A percentile compares a stretch with the other conserved stretches of the same genome.
These are phyloP conservation scores for Quercus rubra DNA, from an alignment of 306 rosid genomes.

Conservation along the genomic window DNA sequence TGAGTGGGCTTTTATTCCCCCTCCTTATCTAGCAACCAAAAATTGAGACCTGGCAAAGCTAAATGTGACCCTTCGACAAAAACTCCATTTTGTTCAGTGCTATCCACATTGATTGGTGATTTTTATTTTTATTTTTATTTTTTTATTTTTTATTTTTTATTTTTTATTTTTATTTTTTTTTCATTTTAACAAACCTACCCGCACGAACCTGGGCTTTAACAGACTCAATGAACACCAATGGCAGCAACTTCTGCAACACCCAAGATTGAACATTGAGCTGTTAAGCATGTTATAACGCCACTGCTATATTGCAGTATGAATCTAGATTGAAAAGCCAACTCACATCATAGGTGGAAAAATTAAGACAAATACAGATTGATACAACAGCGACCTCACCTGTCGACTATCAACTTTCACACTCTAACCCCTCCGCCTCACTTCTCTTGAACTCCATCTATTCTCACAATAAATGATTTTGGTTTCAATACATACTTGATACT, in stretches of 20 bases:
- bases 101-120: neutral
- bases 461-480: neutral
- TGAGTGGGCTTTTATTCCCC: too few relatives aligned
- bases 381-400: neutral
- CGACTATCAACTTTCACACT: neutral
- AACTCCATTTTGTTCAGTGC: too few relatives aligned
- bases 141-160: too few relatives aligned
- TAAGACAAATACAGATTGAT: neutral
- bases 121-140: neutral
- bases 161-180: neutral
- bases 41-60: too few relatives aligned
- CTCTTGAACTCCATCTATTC: neutral
- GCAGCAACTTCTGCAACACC: neutral
- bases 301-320: neutral
- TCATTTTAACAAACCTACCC: neutral
- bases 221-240: neutral
- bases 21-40: too few relatives aligned
- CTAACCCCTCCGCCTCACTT: neutral
- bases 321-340: constrained; percentile 16
- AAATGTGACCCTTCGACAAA: too few relatives aligned
- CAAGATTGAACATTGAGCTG: neutral
- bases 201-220: neutral
- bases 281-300: neutral
- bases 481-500: neutral
- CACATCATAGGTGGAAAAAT: neutral